A percentile compares a stretch with the other conserved stretches of the same genome.
Evolutionary conservation across 2,329 filamentous ascomycete species (phyloP).

Genomic region (Chaetomiaceae sp.): DNA sequence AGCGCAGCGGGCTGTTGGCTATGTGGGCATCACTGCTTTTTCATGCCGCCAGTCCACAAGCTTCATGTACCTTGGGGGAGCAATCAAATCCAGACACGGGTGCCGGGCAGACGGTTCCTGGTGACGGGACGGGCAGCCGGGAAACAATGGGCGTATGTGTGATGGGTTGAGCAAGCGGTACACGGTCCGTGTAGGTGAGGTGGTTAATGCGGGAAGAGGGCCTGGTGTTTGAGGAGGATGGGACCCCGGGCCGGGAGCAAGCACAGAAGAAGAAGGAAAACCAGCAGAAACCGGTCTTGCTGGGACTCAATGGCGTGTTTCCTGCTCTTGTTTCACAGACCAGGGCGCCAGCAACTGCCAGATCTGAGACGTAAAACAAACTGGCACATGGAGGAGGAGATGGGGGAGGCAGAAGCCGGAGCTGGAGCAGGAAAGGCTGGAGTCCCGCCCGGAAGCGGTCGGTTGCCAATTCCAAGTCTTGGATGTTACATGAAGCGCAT

Average conservation of each 20-base stretch:
- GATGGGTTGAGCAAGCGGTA: slow-evolving; percentile 1
- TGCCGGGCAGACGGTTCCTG: slow-evolving; percentile 7
- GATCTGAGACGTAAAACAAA: background rate
- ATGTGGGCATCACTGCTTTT: slow-evolving; percentile 34
- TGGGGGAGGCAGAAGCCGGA: too few species aligned
- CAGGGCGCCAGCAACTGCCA: slow-evolving; percentile 4
- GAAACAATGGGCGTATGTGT: slow-evolving; percentile 9
- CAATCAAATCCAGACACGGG: slow-evolving; percentile 20
- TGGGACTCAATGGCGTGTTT: slow-evolving; percentile 14
- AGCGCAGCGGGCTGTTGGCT: slow-evolving; percentile 30
- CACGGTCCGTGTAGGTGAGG: too few species aligned
- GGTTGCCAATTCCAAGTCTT: slow-evolving; percentile 9
- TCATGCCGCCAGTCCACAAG: slow-evolving; percentile 34
- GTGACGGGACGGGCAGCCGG: too few species aligned
- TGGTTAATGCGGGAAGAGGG: too few species aligned
- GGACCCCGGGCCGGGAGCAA: too few species aligned
- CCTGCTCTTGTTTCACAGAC: slow-evolving; percentile 9
- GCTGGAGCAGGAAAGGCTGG: slow-evolving; percentile 6
- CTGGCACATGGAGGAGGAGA: background rate
- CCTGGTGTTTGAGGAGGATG: too few species aligned
- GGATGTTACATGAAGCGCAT: slow-evolving; percentile 9
- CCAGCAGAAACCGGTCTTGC: slow-evolving; percentile 14
- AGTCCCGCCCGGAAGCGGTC: slow-evolving; percentile 10
- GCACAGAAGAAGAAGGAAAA: too few species aligned
- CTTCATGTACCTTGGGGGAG: slow-evolving; percentile 26